Evolutionary conservation across 2,329 filamentous ascomycete species (phyloP).

Genomic region (Cladophialophora psammophila): DNA sequence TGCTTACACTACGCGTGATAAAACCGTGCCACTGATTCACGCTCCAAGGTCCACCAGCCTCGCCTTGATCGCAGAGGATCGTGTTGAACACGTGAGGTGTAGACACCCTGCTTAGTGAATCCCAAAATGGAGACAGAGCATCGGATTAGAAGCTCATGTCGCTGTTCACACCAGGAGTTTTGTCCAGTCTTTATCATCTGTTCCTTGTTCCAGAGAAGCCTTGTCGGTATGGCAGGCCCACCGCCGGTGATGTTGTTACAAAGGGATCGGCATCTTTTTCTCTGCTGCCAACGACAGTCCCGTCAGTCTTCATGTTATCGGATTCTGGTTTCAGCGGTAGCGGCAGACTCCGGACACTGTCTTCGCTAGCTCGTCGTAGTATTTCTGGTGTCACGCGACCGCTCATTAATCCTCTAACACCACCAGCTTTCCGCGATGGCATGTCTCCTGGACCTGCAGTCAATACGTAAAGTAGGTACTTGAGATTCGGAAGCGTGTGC

Average conservation of each 20-base stretch:
- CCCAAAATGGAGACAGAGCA: not conserved
- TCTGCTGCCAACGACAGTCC: constrained; percentile 11
- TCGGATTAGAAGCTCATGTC: not conserved
- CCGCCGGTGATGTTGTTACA: constrained; percentile 21
- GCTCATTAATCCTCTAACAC: constrained; percentile 56
- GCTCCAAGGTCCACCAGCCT: not conserved
- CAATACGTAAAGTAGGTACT: constrained; percentile 88
- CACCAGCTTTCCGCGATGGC: constrained; percentile 62
- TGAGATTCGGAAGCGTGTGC: constrained; percentile 90
- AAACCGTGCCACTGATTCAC: not conserved
- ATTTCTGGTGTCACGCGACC: constrained; percentile 48
- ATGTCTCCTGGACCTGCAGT: constrained; percentile 76
- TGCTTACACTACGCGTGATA: not conserved
- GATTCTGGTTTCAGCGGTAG: constrained; percentile 8
- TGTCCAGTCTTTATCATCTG: not conserved
- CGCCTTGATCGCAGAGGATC: not conserved
- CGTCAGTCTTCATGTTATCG: constrained; percentile 17
- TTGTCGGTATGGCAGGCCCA: constrained; percentile 22
- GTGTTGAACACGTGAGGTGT: not conserved
- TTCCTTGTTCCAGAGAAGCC: constrained; percentile 6
- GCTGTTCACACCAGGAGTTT: not conserved
- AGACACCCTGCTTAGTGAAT: not conserved
- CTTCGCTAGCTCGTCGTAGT: constrained; percentile 51
- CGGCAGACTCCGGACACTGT: constrained; percentile 44
- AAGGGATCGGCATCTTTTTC: constrained; percentile 31